A percentile compares a stretch with the other conserved stretches of the same genome.
phyloP scores from a whole-genome alignment of 352 stramenopile species.

The Phytophthora ohioensis region DNA sequence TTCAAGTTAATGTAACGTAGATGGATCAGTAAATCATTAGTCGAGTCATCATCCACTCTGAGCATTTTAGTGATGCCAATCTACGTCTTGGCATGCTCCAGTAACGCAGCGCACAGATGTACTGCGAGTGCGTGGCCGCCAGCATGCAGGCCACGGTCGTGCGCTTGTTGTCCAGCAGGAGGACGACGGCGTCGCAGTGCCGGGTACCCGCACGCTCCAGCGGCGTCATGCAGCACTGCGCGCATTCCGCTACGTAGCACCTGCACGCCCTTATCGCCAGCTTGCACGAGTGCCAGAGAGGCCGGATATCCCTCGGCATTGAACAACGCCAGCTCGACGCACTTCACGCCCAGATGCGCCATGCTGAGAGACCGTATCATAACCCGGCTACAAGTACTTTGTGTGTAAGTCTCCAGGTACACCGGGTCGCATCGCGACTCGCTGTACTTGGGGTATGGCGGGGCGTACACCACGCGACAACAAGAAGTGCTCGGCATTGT shows the following conservation, averaged over 20 bases:
- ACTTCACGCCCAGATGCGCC: conserved; percentile 68
- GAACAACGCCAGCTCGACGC: conserved; percentile 63
- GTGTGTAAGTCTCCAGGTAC: conserved; percentile 47
- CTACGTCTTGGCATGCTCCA: conserved; percentile 56
- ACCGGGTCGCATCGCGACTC: conserved; percentile 51
- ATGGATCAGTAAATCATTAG: too few relatives aligned
- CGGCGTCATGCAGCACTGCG: conserved; percentile 48
- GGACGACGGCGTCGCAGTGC: conserved; percentile 59
- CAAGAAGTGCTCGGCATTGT: conserved; percentile 57
- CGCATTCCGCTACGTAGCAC: conserved; percentile 57
- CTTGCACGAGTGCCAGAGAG: conserved; percentile 7
- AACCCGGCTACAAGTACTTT: conserved; percentile 70
- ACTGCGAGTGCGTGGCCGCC: conserved; percentile 68
- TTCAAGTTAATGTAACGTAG: too few relatives aligned
- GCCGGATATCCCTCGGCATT: conserved; percentile 29
- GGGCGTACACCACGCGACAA: conserved; percentile 38
- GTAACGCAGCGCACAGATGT: conserved; percentile 62
- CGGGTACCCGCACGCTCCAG: conserved; percentile 46
- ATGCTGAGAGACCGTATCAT: conserved; percentile 53
- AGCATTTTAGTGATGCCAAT: conserved; percentile 71
- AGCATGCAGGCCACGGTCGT: conserved; percentile 82
- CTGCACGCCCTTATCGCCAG: conserved; percentile 31
- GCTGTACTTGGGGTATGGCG: conserved; percentile 56
- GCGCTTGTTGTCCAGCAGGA: conserved; percentile 79
- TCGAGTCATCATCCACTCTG: conserved; percentile 48